Percentiles rank a stretch among this genome's conserved stretches.
Evolutionary conservation across 352 stramenopile species (phyloP).

Genomic region (Poterioochromonas sp.): DNA sequence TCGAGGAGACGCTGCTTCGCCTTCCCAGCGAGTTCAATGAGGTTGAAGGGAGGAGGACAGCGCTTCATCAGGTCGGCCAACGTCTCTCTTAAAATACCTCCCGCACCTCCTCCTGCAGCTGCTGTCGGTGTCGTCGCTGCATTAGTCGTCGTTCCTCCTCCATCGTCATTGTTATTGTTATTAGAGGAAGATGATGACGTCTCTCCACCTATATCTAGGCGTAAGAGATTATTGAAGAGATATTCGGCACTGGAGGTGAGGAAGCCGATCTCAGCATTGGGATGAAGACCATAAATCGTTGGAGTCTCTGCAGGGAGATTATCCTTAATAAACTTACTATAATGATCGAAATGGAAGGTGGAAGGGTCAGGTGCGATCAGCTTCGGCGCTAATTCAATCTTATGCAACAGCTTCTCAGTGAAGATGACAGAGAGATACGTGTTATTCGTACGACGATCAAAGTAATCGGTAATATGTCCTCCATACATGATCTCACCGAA

Average conservation of each 20-base stretch:
- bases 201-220: slow-evolving; percentile 71
- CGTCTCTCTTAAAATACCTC: slow-evolving; percentile 50
- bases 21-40: slow-evolving; percentile 69
- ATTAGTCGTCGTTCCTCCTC: slow-evolving; percentile 93
- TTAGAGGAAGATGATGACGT: slow-evolving; percentile 84
- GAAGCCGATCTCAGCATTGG: slow-evolving; percentile 82
- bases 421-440: slow-evolving; percentile 76
- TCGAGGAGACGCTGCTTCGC: slow-evolving; percentile 68
- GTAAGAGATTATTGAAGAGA: slow-evolving; percentile 78
- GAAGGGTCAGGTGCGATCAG: slow-evolving; percentile 50
- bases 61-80: slow-evolving; percentile 62
- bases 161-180: slow-evolving; percentile 87
- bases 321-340: slow-evolving; percentile 71
- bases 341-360: slow-evolving; percentile 41
- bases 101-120: slow-evolving; percentile 54
- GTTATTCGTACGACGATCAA: slow-evolving; percentile 81
- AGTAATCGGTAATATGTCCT: slow-evolving; percentile 82
- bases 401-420: slow-evolving; percentile 69
- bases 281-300: slow-evolving; percentile 76
- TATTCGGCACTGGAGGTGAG: slow-evolving; percentile 70
- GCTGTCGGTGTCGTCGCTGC: not conserved
- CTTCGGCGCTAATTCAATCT: slow-evolving; percentile 62
- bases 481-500: slow-evolving; percentile 90
- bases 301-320: slow-evolving; percentile 75
- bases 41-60: slow-evolving; percentile 64